Base-by-base conservation (phyloP, 371 early-diverging fungal species). In the Blakeslea trispora region DNA sequence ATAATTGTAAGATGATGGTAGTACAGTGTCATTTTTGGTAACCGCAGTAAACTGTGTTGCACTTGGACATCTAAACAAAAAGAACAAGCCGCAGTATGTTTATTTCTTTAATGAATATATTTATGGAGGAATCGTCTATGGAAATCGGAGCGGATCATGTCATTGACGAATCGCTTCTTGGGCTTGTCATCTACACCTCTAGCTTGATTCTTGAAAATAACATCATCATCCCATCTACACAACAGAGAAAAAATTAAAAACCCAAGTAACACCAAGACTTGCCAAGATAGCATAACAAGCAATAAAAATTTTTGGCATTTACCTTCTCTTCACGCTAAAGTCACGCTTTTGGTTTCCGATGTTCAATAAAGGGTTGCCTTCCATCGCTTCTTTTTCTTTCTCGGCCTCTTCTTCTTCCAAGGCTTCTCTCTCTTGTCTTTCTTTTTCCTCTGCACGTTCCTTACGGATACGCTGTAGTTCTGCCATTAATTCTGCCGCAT, bases 141-240 rank as follows among this genome's bases (percentile, higher is more conserved):
- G 71, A 96, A 97, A 74, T 96, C 98, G 14, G 91, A 91, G 44
- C 98, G 85, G 37, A 95, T 71, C 79, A 94, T 87, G 64, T 98
- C 98, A 74, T 98, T 98, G 63, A 97, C 87, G 76, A 97, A 98
- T 53, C 97, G 81, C 79, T 95, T 96, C 70, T 91, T 88, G 32
- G 91, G 86, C 52, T 86, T 89, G 28, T 91, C 93, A 22, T 94
- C 91, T 17, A 84, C 76, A 17, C 92, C 94, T 45, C 86, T 77
- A 1, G 93, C 93, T 76, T 98, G 98, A 73, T 98, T 97, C 65
- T 91, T 93, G 72, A 98, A 98, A 43, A 97, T 87, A 49, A 97
- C 97, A 72, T 97, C 98, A 56, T 96, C 97, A 66, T 96, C 96
- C 97, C 98, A 98, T 47, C 86, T 84, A 66, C 21, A 28, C 41